phyloP scores from a whole-genome alignment of 768 basidiomycete species.

The Lactarius evosmus region DNA sequence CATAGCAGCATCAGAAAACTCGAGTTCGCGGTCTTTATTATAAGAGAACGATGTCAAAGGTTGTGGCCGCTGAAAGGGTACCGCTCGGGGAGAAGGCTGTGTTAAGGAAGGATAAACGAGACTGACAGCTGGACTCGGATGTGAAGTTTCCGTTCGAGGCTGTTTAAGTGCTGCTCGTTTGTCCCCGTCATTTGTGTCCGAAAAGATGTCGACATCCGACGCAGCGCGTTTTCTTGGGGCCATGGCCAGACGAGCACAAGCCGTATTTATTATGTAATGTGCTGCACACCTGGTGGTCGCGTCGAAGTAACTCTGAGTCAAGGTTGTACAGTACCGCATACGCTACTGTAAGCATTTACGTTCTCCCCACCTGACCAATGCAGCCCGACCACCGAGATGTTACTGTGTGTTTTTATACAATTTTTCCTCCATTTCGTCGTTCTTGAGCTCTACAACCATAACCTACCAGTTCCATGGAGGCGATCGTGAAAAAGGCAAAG shows the following conservation, averaged over 20 bases:
- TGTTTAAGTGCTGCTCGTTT: background rate
- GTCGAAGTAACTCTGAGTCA: too few species aligned
- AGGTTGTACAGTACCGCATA: background rate
- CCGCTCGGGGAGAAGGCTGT: constrained; percentile 23
- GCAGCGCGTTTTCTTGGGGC: constrained; percentile 18
- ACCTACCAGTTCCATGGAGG: background rate
- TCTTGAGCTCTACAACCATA: background rate
- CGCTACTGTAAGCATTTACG: background rate
- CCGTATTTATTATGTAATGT: background rate
- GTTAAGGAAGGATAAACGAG: constrained; percentile 30
- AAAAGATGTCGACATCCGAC: constrained; percentile 7
- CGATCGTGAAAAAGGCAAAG: background rate
- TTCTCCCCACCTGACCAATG: background rate
- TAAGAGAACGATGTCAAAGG: constrained; percentile 74
- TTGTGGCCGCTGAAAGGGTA: constrained; percentile 66
- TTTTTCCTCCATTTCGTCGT: background rate
- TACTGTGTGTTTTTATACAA: background rate
- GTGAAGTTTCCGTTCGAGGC: background rate
- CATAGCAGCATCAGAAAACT: constrained; percentile 66
- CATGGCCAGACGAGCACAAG: constrained; percentile 2
- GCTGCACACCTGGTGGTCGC: background rate
- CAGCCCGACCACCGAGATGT: background rate
- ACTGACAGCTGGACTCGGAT: background rate
- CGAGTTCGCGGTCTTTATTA: constrained; percentile 49
- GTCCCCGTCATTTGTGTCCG: background rate